Base-by-base conservation (phyloP, 2,329 filamentous ascomycete genomes). In the Aspergillus sp. region DNA sequence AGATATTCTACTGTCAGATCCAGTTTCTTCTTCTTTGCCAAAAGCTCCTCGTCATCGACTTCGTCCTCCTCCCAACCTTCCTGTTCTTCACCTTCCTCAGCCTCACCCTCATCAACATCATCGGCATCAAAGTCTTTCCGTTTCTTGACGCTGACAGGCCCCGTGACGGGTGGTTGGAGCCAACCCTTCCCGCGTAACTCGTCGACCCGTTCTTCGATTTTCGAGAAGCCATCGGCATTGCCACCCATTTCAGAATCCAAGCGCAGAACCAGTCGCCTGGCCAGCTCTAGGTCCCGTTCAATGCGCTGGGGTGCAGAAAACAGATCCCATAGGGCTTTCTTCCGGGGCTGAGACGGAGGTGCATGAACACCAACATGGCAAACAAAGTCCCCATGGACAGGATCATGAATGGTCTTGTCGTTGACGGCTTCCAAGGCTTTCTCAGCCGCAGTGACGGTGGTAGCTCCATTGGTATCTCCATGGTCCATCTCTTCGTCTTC, bases 341-440 rank as follows among this genome's bases (percentile, higher is more conserved):
- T 96, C 50, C 93, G 82, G 2, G 91, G 89, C 51, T 90, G 86
- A 35, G 82, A 82, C 2, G 93, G 91, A 3, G 94, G 92, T 55
- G 91, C 91, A 72, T 99, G 94, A 19, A 99, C 89, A 54, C 94
- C 94, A 46, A 97, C 94, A 66, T 99, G 94, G 67, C 94, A 96
- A 26, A 93, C 93, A 70, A 99, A 99, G 69, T 99, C 94, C 38
- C 94, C 94, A 47, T 93, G 88, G 45, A 88, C 86, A 60, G 95
- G 88, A 66, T 99, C 94, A 65, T 95, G 90, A 56, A 99, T 95
- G 0, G 91, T 96, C 77, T 99, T 97, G 61, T 92, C 90, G 65
- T 99, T 97, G 63, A 99, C 87, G n/a, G 91, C 90, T 56, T 94
- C 90, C 0, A 96, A 81, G 1, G 93, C 93, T 65, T 89, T 93